Evolutionary conservation across 1,139 yeast genomes (phyloP), one percentile per base, ranked within the genome.

Genomic region (Pichia sp.): DNA sequence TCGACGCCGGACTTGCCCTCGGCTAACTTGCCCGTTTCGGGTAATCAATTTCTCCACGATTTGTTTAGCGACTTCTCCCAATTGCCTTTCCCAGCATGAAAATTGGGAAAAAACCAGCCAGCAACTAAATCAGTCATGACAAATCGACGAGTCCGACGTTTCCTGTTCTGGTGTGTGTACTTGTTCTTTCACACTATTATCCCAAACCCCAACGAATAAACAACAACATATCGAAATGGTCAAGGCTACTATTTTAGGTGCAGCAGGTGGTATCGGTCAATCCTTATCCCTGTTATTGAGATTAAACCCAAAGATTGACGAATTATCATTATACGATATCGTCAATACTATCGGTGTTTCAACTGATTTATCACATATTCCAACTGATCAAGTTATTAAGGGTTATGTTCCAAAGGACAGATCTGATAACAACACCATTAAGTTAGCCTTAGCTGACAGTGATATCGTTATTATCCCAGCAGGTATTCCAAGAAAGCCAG

Each of bases 211-310:
- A n/a, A n/a, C n/a, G n/a, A n/a, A n/a, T n/a, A n/a, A n/a, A n/a
- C n/a, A n/a, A n/a, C n/a, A n/a, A n/a, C n/a, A n/a, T n/a, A n/a
- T n/a, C n/a, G n/a, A n/a, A 18, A 59, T 59, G 63, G 59, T 81
- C 47, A 83, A 83, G 70, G 89, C 82, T 51, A 77, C 89, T 47
- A 85, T 84, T 53, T 73, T 85, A 57, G 90, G 91, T 54, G 90
- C 90, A 40, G 85, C 89, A 43, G 90, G 91, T 54, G 91, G 91
- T 55, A 83, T 84, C 60, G 91, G 91, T 41, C 90, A 83, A 65
- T 89, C 90, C 34, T 71, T 84, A 41, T 83, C 90, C 2, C 69
- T 84, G 47, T 70, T 84, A 52, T 70, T 83, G 55, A 83, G 84
- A 62, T 68, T 81, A 47, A 78, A 79, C 58, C 75, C 78, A 10